Evolutionary conservation across 2,329 filamentous ascomycete species (phyloP), one percentile per base, ranked within the genome.

Genomic region (Fusarium sp.): DNA sequence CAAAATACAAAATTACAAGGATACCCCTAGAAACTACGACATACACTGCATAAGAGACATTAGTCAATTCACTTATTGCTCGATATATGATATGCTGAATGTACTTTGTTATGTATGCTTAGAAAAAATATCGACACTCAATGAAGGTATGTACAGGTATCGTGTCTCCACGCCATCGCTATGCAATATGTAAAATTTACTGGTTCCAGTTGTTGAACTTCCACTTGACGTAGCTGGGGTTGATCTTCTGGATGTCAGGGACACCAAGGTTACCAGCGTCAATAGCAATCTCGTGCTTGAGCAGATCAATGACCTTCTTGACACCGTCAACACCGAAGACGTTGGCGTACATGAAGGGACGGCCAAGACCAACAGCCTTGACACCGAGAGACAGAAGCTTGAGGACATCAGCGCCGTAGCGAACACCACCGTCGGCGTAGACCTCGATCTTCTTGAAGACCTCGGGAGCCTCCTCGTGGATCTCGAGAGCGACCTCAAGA

Each of bases 321-420:
- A 88, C 82, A 44, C 86, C 86, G 9, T 81, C 80, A 46, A 78
- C 75, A 7, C 86, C 86, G 63, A 81, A 88, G 45, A 85, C 74
- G 75, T 87, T 87, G 65, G 83, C 78, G 71, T 81, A 87, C 84
- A 87, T 86, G 65, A 84, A 82, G 11, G 84, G 81, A 1, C 86
- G 76, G 17, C 85, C 86, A 1, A 88, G 64, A 15, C 85, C 79
- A 7, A 83, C 81, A 14, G 80, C 81, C 68, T 78, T 79, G 55
- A 82, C 82, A 11, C 82, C 81, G 15, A 83, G 78, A 4, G 81
- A 77, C n/a, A 84, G 75, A 11, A 83, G 77, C 67, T 82, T 81
- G n/a, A 84, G 73, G 14, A 77, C 78, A 46, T 84, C 82, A 11
- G 77, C 77, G 13, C 82, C 82, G 57, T 81, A 82, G 45, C 82